phyloP scores from a whole-genome alignment of 768 basidiomycete genomes.

The Termitomyces sp. region DNA sequence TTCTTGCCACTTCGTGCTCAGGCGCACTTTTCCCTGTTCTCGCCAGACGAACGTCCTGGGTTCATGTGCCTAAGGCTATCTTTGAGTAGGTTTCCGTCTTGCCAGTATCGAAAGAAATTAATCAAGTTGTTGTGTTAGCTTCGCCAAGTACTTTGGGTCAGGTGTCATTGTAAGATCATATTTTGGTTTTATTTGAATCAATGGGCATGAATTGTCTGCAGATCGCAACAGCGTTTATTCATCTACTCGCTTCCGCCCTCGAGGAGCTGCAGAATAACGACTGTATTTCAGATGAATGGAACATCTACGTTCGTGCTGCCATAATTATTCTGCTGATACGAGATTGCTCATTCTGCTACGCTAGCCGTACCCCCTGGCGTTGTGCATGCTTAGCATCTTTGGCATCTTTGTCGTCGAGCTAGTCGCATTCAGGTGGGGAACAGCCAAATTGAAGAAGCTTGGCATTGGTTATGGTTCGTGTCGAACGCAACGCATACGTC shows the following conservation, averaged over 20 bases:
- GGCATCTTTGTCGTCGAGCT: slow-evolving; percentile 81
- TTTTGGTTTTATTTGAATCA: slow-evolving; percentile 1
- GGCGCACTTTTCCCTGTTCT: slow-evolving; percentile 75
- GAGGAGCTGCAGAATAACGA: slow-evolving; percentile 44
- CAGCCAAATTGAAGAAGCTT: slow-evolving; percentile 57
- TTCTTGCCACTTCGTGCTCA: slow-evolving; percentile 50
- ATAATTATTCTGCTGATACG: background rate
- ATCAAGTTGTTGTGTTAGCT: slow-evolving; percentile 32
- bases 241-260: slow-evolving; percentile 73
- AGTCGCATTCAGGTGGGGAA: slow-evolving; percentile 84
- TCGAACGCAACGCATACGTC: background rate
- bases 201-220: slow-evolving; percentile 19
- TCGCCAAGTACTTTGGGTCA: slow-evolving; percentile 88
- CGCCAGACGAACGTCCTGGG: slow-evolving; percentile 42
- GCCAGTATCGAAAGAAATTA: background rate
- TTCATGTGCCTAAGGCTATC: slow-evolving; percentile 52
- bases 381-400: slow-evolving; percentile 81
- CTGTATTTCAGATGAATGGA: slow-evolving; percentile 72
- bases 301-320: slow-evolving; percentile 54
- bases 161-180: slow-evolving; percentile 68
- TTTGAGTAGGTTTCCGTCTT: slow-evolving; percentile 56
- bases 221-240: slow-evolving; percentile 90
- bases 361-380: slow-evolving; percentile 77
- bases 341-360: background rate
- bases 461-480: slow-evolving; percentile 58